Base-by-base conservation (phyloP, 202 grass and related monocot species). In the Brachypodium distachyon region DNA sequence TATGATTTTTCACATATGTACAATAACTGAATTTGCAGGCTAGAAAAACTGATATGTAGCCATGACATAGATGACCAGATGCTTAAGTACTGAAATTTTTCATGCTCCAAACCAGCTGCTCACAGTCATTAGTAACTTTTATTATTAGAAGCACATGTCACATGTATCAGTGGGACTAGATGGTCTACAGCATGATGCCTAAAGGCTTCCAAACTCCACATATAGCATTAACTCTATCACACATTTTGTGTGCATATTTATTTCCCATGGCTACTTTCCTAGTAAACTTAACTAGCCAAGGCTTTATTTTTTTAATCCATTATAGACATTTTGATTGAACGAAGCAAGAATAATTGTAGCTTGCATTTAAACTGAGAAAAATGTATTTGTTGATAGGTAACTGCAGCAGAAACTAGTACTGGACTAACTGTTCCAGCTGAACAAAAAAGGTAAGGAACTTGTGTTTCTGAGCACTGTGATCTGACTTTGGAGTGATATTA, bases 371-470 rank as follows among this genome's bases (percentile, higher is more conserved):
- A 31, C 12, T 77, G 27, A 72, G 22, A 12, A 50, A 31, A 57
- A 83, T 14, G 39, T 70, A 41, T 76, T 80, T 46, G 70, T 32
- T 80, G 75, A 73, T 61, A 93, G 90, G 47, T 72, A 14, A 69
- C 32, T 79, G 9, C 26, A 32, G 41, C 55, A 7, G 59, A 42
- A 71, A 76, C 59, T 76, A 48, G 68, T 66, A 77, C 22, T 42
- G 68, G 54, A 37, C 9, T 70, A 72, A 61, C 55, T 78, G 25
- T 51, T 41, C 37, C 23, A 71, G 34, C 23, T 81, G 84, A 81
- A 74, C 72, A 65, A 43, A 77, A 87, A 67, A 75, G 57, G 90
- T 93, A 84, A 47, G 42, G 0, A 31, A 11, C 67, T 38, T 29
- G 3, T 71, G 36, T 70, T 58, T 44, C 25, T 67, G 28, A 77